Evolutionary conservation across 371 early-diverging fungal genomes (phyloP).

Genomic region (Entomophthora muscae): DNA sequence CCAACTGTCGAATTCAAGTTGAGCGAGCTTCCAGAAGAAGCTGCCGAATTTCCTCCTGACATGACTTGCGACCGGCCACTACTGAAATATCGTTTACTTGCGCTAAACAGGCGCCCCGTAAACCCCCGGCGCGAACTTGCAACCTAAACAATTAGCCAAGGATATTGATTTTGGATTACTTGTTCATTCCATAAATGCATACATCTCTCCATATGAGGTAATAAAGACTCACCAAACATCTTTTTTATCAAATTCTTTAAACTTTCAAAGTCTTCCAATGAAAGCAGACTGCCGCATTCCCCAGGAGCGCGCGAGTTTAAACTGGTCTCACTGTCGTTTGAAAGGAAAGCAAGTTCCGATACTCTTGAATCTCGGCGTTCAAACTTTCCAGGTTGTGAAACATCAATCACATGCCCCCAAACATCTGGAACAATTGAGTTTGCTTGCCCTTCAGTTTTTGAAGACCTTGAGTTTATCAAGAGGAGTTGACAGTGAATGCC

Average conservation of each 20-base stretch:
- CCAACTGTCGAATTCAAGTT: background rate
- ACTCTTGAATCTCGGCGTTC: background rate
- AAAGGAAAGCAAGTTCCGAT: too few species aligned
- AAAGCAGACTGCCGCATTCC: background rate
- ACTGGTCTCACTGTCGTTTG: background rate
- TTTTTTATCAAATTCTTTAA: conserved; percentile 10
- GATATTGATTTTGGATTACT: conserved; percentile 13
- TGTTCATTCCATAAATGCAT: conserved; percentile 83
- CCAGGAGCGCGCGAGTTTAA: background rate
- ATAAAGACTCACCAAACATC: conserved; percentile 48
- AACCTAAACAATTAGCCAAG: conserved; percentile 21
- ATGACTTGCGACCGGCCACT: conserved; percentile 18
- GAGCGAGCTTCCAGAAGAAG: conserved; percentile 18
- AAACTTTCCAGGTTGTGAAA: background rate
- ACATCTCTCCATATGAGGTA: conserved; percentile 80
- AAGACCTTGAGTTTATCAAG: conserved; percentile 14
- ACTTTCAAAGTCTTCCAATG: background rate
- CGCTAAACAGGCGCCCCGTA: conserved; percentile 75
- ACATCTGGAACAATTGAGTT: conserved; percentile 11
- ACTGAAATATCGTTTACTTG: conserved; percentile 65
- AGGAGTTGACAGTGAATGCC: conserved; percentile 44
- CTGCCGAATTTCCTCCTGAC: conserved; percentile 17
- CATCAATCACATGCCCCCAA: conserved; percentile 11
- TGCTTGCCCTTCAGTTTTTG: background rate
- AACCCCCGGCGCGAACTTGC: conserved; percentile 74